Percentiles rank a stretch among this genome's conserved stretches.
Conservation (phyloP, 345 rosid species). For the Garcia nutans region DNA sequence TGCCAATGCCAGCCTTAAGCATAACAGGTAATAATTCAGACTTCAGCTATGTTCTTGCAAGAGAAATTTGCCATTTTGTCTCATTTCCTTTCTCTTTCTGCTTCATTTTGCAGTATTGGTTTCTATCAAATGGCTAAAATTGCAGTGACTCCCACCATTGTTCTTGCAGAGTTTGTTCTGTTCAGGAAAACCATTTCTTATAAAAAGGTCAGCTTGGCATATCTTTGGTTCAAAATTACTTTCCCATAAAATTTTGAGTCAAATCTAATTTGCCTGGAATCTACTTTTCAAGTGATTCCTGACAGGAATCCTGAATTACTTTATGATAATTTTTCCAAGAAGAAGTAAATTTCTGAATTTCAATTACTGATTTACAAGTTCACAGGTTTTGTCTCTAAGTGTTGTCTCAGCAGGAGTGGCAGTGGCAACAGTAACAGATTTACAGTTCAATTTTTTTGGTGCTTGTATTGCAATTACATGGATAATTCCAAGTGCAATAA, state of each 20-base stretch:
- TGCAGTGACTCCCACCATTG: slow-evolving; percentile 94
- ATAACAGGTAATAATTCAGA: slow-evolving; percentile 56
- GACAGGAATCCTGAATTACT: too few species aligned
- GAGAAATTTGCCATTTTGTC: not conserved
- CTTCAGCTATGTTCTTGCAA: not conserved
- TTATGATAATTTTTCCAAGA: not conserved
- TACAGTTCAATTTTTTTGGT: slow-evolving; percentile 78
- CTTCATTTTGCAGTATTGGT: slow-evolving; percentile 61
- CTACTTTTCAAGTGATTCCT: too few species aligned
- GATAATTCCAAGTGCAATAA: slow-evolving; percentile 88
- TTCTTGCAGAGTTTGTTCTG: slow-evolving; percentile 72
- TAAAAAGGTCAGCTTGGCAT: slow-evolving; percentile 43
- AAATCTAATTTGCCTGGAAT: too few species aligned
- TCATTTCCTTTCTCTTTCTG: slow-evolving; percentile 21
- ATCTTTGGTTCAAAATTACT: too few species aligned
- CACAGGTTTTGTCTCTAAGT: slow-evolving; percentile 68
- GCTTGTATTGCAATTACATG: slow-evolving; percentile 77
- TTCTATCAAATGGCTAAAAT: slow-evolving; percentile 98
- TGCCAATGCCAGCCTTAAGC: slow-evolving; percentile 86
- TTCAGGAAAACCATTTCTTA: slow-evolving; percentile 62
- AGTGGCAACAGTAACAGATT: slow-evolving; percentile 80
- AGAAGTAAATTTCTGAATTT: not conserved
- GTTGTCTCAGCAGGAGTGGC: slow-evolving; percentile 86
- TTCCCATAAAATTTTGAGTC: too few species aligned
- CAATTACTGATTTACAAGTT: not conserved